Evolutionary conservation across 1,284 basidiomycete species (phyloP), one percentile per base, ranked within the genome.

Genomic region (Apiotrichum veenhuisii): DNA sequence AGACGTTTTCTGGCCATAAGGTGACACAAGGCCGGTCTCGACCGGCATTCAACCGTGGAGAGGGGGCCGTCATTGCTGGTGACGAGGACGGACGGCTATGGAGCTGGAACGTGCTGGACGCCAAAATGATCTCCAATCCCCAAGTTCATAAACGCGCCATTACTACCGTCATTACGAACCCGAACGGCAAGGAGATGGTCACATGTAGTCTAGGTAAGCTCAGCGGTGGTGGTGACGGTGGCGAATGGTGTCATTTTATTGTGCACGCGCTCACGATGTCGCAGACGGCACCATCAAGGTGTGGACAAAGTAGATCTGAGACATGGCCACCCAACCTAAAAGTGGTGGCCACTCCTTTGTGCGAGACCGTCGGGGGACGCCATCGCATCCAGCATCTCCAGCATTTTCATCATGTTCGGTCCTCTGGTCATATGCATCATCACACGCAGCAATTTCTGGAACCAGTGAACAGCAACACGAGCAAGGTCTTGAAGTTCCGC

Each of bases 101-200:
- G 87, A 85, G 84, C 38, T 99, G 95, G 94, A 91, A 95, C 69
- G 79, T 97, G 53, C 82, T 96, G 27, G 87, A 91, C 72, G 87
- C 84, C 8, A 85, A 84, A 53, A 78, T 84, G 22, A 68, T 91
- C 22, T 78, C 82, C 54, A 84, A 83, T 23, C 84, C 84, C 42
- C 88, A 84, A 70, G 83, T 84, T 2, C 92, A 96, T 71, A 80
- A 85, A 47, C 91, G 88, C 72, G 83, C 89, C 25, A 85, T 98
- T 43, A 59, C 57, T 9, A 17, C 17, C 15, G 61, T 63, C 7
- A 17, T 63, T 10, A 52, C 43, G 17, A 51, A 60, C 17, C 91
- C 80, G n/a, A 86, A 89, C 57, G 81, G 84, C 1, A 83, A 84
- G 34, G 89, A 94, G 73, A 83, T 95, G 82, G 79, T 93, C 49